Percentiles rank a stretch among this genome's conserved stretches.
phyloP scores from a whole-genome alignment of 2,329 filamentous ascomycete species.

The Cytospora mali region DNA sequence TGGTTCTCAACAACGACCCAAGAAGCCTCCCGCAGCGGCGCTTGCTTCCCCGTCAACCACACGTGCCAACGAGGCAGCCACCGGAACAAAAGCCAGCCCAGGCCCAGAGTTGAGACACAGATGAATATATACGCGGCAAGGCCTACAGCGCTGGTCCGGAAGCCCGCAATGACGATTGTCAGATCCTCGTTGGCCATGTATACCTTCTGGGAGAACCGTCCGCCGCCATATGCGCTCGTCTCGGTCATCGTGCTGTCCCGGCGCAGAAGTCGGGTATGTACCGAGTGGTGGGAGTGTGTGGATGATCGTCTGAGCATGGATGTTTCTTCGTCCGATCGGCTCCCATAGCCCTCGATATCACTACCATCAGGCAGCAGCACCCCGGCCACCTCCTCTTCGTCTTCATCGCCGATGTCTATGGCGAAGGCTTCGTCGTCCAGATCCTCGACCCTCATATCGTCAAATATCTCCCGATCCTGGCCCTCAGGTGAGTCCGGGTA shows the following conservation, averaged over 20 bases:
- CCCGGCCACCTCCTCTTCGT: constrained; percentile 31
- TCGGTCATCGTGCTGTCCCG: constrained; percentile 72
- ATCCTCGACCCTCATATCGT: constrained; percentile 36
- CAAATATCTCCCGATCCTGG: constrained; percentile 34
- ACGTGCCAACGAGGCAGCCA: constrained; percentile 93
- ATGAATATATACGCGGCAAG: constrained; percentile 69
- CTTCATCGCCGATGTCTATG: constrained; percentile 44
- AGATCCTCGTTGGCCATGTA: constrained; percentile 93
- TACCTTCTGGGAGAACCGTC: constrained; percentile 81
- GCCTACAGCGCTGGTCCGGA: constrained; percentile 74
- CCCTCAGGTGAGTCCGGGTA: constrained; percentile 69
- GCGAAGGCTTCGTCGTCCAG: constrained; percentile 46
- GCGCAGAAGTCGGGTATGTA: constrained; percentile 64
- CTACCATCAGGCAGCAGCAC: constrained; percentile 37
- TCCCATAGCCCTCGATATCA: constrained; percentile 49
- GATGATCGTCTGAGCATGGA: constrained; percentile 63
- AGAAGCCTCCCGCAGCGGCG: constrained; percentile 71
- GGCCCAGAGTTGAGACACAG: constrained; percentile 72
- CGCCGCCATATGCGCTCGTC: constrained; percentile 62
- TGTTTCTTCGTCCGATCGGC: constrained; percentile 44
- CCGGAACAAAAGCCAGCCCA: constrained; percentile 81
- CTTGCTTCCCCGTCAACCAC: constrained; percentile 68
- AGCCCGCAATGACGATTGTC: constrained; percentile 90
- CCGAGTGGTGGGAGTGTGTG: constrained; percentile 56
- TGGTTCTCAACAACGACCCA: constrained; percentile 98